Base-by-base conservation (phyloP, 805 yeast genomes). In the Candida odintsovae region DNA sequence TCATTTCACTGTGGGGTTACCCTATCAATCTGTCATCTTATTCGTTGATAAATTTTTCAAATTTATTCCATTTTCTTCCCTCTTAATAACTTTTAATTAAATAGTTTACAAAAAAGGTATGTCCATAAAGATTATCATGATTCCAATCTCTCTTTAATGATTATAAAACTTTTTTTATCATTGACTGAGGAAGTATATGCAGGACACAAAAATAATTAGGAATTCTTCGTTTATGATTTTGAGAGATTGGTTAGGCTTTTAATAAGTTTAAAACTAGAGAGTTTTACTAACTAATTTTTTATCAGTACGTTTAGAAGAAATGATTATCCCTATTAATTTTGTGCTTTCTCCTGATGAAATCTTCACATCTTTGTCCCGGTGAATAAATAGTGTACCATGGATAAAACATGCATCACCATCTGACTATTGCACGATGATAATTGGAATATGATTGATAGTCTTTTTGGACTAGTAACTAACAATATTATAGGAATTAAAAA, bases 321-420 rank as follows among this genome's bases (percentile, higher is more conserved):
- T n/a, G n/a, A n/a, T n/a, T 15, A 12, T 22, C 22, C 20, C 22
- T 29, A 44, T 44, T 38, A 38, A 31, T 18, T 16, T n/a, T 9
- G 25, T n/a, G n/a, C n/a, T 8, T 40, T 35, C 23, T 42, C 38
- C 43, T 57, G 62, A 57, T 53, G 57, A 57, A 36, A 50, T 50
- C 42, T 47, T 44, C 53, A 46, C 44, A 44, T 33, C 41, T 49
- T 51, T 52, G 53, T 52, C 67, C 72, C 72, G 76, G 78, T 79
- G 68, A 79, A 76, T 58, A 45, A 62, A 67, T 65, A 73, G 75
- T 86, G 94, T 82, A 83, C 94, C 85, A 69, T 70, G 86, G 86
- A 82, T 78, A 71, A 71, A 69, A 80, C 96, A 88, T 88, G 96
- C 96, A 88, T 88, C 95, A 88, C 96, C 96, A 88, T 85, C 96